Percentiles rank a stretch among this genome's conserved stretches.
Conservation (phyloP, 345 rosid species). For the Arabidopsis arenosa region DNA sequence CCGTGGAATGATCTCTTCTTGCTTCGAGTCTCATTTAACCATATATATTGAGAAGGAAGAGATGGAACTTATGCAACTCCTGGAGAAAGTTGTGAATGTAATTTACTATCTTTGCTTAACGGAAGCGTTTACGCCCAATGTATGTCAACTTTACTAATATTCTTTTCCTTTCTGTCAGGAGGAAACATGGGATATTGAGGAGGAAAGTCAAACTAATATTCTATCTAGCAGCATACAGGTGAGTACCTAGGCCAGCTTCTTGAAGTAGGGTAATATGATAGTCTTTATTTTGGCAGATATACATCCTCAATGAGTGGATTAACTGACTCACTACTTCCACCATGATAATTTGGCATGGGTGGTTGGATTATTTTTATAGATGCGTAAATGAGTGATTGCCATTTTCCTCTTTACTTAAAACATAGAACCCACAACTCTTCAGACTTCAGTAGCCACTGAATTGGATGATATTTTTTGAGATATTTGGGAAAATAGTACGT, state of each 20-base stretch:
- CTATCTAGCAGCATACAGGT: slow-evolving; percentile 72
- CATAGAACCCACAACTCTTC: too few relatives aligned
- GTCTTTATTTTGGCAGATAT: slow-evolving; percentile 12
- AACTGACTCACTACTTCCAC: too few relatives aligned
- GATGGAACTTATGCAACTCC: slow-evolving; percentile 84
- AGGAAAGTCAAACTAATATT: slow-evolving; percentile 85
- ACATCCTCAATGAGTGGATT: not conserved
- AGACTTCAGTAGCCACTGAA: too few relatives aligned
- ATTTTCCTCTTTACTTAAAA: too few relatives aligned
- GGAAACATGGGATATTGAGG: slow-evolving; percentile 61
- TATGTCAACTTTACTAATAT: too few relatives aligned
- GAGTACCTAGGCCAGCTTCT: slow-evolving; percentile 4
- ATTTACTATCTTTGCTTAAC: slow-evolving; percentile 28
- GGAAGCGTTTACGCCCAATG: slow-evolving; percentile 26
- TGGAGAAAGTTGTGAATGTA: slow-evolving; percentile 94
- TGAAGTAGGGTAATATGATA: not conserved
- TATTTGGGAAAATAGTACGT: too few relatives aligned
- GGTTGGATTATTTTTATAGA: too few relatives aligned
- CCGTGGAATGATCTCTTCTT: too few relatives aligned
- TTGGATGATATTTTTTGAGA: too few relatives aligned
- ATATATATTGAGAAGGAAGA: slow-evolving; percentile 86
- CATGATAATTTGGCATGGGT: too few relatives aligned
- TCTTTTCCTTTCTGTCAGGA: too few relatives aligned
- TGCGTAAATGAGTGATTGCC: too few relatives aligned
- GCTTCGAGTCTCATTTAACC: slow-evolving; percentile 50